Percentiles rank a stretch among this genome's conserved stretches.
phyloP scores from a whole-genome alignment of 768 basidiomycete species.

The Leccinum obscurum region DNA sequence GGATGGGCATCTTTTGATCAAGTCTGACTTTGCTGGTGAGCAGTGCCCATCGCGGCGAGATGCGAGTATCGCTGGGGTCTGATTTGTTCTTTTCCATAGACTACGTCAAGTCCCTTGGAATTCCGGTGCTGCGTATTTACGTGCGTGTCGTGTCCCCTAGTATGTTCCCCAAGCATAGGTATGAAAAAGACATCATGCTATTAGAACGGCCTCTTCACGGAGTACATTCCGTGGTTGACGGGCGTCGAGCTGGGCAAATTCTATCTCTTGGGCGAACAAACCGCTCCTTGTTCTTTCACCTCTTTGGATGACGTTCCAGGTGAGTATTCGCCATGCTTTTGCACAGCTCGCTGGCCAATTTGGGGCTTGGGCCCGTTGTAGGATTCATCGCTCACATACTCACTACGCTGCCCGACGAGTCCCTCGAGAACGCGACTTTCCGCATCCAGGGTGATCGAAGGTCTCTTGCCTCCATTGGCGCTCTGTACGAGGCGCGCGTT shows the following conservation, averaged over 20 bases:
- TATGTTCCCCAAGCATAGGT: background rate
- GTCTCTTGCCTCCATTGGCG: slow-evolving; percentile 27
- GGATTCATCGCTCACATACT: slow-evolving; percentile 38
- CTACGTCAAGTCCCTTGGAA: slow-evolving; percentile 29
- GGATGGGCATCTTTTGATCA: slow-evolving; percentile 25
- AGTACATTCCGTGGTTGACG: slow-evolving; percentile 32
- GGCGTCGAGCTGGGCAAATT: slow-evolving; percentile 31
- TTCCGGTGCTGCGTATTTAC: slow-evolving; percentile 34
- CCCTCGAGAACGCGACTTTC: slow-evolving; percentile 33
- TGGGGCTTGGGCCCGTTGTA: slow-evolving; percentile 7
- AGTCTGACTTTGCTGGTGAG: slow-evolving; percentile 32
- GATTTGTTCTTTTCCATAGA: slow-evolving; percentile 14
- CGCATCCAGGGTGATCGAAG: slow-evolving; percentile 38
- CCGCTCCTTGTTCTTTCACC: slow-evolving; percentile 32
- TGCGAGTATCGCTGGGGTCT: background rate
- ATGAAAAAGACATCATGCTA: background rate
- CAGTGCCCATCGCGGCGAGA: background rate
- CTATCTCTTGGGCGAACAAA: slow-evolving; percentile 35
- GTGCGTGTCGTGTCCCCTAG: slow-evolving; percentile 18
- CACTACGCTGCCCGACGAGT: slow-evolving; percentile 28
- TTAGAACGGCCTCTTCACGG: slow-evolving; percentile 37
- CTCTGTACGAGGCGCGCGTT: slow-evolving; percentile 26
- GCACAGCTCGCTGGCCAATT: slow-evolving; percentile 3
- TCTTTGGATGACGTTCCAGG: slow-evolving; percentile 37
- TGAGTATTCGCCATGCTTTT: slow-evolving; percentile 3